These are phyloP conservation scores for Amanita polypyramis DNA, from an alignment of 768 basidiomycete species.

Conservation along the genomic window DNA sequence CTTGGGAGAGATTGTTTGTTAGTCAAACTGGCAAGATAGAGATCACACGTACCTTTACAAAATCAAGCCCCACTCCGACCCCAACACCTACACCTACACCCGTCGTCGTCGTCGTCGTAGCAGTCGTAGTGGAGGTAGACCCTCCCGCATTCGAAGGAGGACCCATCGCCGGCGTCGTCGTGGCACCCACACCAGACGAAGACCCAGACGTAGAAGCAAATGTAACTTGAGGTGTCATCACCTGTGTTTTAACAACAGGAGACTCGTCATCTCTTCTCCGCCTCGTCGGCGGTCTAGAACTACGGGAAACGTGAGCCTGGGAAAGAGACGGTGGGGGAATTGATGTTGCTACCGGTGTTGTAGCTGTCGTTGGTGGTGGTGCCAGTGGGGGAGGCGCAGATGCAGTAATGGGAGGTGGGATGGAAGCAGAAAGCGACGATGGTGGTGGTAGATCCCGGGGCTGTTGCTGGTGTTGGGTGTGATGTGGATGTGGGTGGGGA, in stretches of 20 bases:
- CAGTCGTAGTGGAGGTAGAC: not conserved
- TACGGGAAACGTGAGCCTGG: not conserved
- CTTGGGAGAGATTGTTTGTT: constrained; percentile 9
- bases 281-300: not conserved
- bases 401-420: constrained; percentile 10
- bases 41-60: constrained; percentile 17
- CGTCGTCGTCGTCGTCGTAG: constrained; percentile 6
- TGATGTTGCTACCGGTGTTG: not conserved
- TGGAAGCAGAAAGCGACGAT: constrained; percentile 15
- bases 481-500: constrained; percentile 12
- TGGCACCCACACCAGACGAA: not conserved
- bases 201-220: not conserved
- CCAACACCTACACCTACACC: constrained; percentile 1
- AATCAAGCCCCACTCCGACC: constrained; percentile 16
- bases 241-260: not conserved
- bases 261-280: constrained; percentile 2
- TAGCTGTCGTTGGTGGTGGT: constrained; percentile 8
- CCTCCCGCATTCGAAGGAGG: not conserved
- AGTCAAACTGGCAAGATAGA: not conserved
- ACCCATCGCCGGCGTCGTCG: not conserved
- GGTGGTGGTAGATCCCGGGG: constrained; percentile 15
- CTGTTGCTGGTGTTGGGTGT: constrained; percentile 16
- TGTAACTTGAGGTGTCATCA: not conserved
- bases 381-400: constrained; percentile 12
- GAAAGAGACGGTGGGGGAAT: constrained; percentile 6